These are phyloP conservation scores for Berkeleyomyces basicola DNA, from an alignment of 2,329 filamentous ascomycete species.

Conservation along the genomic window DNA sequence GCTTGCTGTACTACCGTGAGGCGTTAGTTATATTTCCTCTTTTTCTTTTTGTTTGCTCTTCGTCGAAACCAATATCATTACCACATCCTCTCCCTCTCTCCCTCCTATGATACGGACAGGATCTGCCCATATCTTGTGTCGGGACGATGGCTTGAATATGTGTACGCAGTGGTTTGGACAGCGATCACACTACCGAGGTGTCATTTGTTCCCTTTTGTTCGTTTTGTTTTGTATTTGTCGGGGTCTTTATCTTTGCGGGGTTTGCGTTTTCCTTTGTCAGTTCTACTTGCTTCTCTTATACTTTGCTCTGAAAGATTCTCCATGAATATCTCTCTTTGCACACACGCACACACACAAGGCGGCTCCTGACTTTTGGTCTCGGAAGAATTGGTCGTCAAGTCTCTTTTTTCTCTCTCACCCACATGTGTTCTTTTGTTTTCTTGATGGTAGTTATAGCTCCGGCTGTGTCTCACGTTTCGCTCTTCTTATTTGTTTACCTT, in stretches of 20 bases:
- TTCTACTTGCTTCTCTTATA: too few relatives aligned
- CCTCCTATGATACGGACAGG: neutral
- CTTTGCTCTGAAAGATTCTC: too few relatives aligned
- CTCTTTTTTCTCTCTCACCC: neutral
- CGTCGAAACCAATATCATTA: neutral
- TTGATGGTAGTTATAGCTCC: neutral
- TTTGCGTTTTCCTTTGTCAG: neutral
- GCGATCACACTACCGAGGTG: neutral
- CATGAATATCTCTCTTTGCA: too few relatives aligned
- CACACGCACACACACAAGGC: too few relatives aligned
- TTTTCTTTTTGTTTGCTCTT: slow-evolving; percentile 1
- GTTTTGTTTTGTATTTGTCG: neutral
- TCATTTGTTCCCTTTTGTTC: neutral
- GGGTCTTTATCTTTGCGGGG: neutral
- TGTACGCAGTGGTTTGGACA: neutral
- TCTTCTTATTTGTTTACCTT: slow-evolving; percentile 3
- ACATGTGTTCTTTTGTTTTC: neutral
- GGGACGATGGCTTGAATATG: too few relatives aligned
- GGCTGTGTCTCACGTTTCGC: neutral
- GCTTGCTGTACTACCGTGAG: neutral
- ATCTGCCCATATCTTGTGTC: too few relatives aligned
- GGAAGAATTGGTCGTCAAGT: too few relatives aligned
- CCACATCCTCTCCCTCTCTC: neutral
- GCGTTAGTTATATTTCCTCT: neutral
- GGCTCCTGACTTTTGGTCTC: too few relatives aligned